These are phyloP conservation scores for Phytophthora megakarya DNA, from an alignment of 352 stramenopile genomes.

Conservation along the genomic window DNA sequence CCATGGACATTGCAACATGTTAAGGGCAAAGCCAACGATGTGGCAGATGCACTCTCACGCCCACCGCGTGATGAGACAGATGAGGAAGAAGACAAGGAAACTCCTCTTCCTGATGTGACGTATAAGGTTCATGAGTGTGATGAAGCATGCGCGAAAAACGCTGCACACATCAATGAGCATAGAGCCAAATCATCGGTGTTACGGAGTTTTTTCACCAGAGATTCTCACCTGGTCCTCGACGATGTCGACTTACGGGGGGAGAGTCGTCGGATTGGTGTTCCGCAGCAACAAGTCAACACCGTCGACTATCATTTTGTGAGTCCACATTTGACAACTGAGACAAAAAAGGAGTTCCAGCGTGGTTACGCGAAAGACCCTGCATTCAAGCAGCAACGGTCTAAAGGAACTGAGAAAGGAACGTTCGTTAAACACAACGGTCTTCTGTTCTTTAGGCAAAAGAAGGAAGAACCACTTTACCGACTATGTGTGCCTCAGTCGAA, in stretches of 20 bases:
- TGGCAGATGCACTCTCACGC: conserved; percentile 6
- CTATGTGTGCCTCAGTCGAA: too few relatives aligned
- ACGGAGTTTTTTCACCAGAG: background rate
- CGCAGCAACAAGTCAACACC: too few relatives aligned
- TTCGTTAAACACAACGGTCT: conserved; percentile 10
- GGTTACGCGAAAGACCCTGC: conserved; percentile 5
- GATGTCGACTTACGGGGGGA: conserved; percentile 10
- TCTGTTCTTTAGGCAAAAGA: conserved; percentile 1
- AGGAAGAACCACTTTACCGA: conserved; percentile 4
- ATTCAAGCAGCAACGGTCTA: background rate
- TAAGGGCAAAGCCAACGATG: conserved; percentile 11
- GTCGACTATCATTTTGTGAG: too few relatives aligned
- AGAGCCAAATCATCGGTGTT: background rate
- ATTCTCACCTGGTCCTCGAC: conserved; percentile 7
- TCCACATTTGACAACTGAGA: background rate
- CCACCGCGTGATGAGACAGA: background rate
- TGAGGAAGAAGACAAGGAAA: conserved; percentile 4
- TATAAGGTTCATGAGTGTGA: conserved; percentile 7
- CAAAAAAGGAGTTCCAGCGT: too few relatives aligned
- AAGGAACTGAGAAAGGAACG: background rate
- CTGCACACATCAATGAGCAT: background rate
- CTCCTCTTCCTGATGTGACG: background rate
- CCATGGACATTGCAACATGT: conserved; percentile 29
- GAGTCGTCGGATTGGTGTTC: background rate
- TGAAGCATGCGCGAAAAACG: background rate